phyloP scores from a whole-genome alignment of 2,329 filamentous ascomycete genomes.

The Aspergillus transmontanensis region DNA sequence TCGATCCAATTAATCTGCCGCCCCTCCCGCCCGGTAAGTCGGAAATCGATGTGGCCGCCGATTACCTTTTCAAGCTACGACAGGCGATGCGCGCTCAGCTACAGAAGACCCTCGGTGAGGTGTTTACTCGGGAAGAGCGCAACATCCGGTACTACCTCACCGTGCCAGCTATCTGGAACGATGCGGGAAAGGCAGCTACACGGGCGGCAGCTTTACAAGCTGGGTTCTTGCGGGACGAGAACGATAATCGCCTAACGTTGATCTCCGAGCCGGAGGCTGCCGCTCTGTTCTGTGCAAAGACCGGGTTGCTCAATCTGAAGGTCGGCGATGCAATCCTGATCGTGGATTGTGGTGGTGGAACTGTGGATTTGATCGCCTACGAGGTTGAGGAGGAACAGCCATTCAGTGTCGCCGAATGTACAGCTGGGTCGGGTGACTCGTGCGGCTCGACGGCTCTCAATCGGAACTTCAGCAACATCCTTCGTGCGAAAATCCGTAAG shows the following conservation, averaged over 20 bases:
- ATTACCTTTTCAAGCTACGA: slow-evolving; percentile 97
- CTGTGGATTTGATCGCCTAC: slow-evolving; percentile 97
- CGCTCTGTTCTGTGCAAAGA: slow-evolving; percentile 96
- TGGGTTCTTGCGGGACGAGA: slow-evolving; percentile 93
- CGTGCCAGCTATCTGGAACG: slow-evolving; percentile 99
- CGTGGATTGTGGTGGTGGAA: slow-evolving; percentile 97
- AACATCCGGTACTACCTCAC: slow-evolving; percentile 98
- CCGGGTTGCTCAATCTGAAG: slow-evolving; percentile 91
- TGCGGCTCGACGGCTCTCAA: slow-evolving; percentile 98
- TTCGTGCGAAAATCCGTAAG: slow-evolving; percentile 96
- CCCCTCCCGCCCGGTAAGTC: slow-evolving; percentile 97
- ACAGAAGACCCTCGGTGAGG: slow-evolving; percentile 94
- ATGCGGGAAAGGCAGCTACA: slow-evolving; percentile 95
- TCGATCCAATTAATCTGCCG: slow-evolving; percentile 97
- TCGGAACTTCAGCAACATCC: slow-evolving; percentile 96
- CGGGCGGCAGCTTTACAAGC: slow-evolving; percentile 95
- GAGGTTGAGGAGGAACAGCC: slow-evolving; percentile 97
- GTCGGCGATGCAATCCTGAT: slow-evolving; percentile 98
- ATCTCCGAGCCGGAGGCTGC: slow-evolving; percentile 97
- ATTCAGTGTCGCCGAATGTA: slow-evolving; percentile 96
- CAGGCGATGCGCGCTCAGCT: slow-evolving; percentile 95
- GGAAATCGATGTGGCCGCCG: slow-evolving; percentile 98
- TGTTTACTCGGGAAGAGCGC: slow-evolving; percentile 96
- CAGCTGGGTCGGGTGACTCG: slow-evolving; percentile 93
- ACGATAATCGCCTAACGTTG: slow-evolving; percentile 92